Percentiles rank a stretch among this genome's conserved stretches.
phyloP scores from a whole-genome alignment of 1,139 yeast genomes.

The Debaryomycetaceae sp. region DNA sequence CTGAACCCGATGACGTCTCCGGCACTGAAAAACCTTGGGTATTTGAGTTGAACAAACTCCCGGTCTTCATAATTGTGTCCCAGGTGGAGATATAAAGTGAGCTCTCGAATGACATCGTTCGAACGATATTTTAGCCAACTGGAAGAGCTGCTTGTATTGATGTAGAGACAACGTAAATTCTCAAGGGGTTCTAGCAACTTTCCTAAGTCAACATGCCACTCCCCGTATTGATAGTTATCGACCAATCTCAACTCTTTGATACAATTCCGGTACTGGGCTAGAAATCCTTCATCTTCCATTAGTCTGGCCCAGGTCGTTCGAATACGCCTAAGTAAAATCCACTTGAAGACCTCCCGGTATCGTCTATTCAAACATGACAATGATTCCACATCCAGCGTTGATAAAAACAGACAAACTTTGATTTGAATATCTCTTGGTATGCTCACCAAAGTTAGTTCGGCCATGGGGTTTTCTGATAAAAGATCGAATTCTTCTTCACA shows the following conservation, averaged over 20 bases:
- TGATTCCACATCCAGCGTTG: slow-evolving; percentile 19
- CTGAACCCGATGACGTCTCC: slow-evolving; percentile 27
- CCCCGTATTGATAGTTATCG: slow-evolving; percentile 37
- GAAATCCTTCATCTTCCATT: slow-evolving; percentile 10
- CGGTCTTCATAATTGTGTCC: neutral
- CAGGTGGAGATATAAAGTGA: slow-evolving; percentile 27
- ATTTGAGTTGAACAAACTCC: slow-evolving; percentile 9
- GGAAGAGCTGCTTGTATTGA: slow-evolving; percentile 36
- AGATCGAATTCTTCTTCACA: neutral
- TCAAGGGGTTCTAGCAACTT: slow-evolving; percentile 19
- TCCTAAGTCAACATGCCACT: slow-evolving; percentile 38
- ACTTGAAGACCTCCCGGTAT: slow-evolving; percentile 18
- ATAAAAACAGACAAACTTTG: slow-evolving; percentile 16
- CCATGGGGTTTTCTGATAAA: neutral
- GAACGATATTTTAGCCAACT: slow-evolving; percentile 40
- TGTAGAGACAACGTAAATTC: slow-evolving; percentile 16
- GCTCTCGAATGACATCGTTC: slow-evolving; percentile 13
- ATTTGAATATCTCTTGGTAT: slow-evolving; percentile 29
- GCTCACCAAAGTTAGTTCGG: slow-evolving; percentile 8
- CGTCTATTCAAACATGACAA: slow-evolving; percentile 18
- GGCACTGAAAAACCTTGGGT: slow-evolving; percentile 23
- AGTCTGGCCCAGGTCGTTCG: slow-evolving; percentile 31
- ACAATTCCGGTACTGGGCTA: slow-evolving; percentile 7
- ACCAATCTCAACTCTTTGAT: slow-evolving; percentile 24
- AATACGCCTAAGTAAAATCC: slow-evolving; percentile 21